These are phyloP conservation scores for Schrenkiella parvula DNA, from an alignment of 345 rosid species.

Conservation along the genomic window DNA sequence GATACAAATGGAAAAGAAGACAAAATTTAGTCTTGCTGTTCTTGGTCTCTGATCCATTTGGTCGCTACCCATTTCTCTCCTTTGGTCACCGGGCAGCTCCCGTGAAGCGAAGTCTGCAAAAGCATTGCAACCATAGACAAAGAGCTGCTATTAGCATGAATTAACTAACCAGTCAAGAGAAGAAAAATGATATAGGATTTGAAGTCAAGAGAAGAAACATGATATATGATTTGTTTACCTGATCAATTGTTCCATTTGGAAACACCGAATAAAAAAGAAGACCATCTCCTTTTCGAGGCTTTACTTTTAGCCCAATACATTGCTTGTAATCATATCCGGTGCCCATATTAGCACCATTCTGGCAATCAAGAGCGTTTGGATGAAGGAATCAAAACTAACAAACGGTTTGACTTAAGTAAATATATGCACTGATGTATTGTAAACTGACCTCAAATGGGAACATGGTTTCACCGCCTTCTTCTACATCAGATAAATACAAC, in stretches of 20 bases:
- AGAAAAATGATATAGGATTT: background rate
- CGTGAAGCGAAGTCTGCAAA: constrained; percentile 78
- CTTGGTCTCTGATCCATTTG: constrained; percentile 84
- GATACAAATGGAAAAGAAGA: background rate
- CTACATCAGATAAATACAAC: constrained; percentile 61
- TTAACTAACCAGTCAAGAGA: background rate
- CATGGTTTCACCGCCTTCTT: constrained; percentile 86
- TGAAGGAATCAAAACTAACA: background rate
- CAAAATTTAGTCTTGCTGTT: constrained; percentile 14
- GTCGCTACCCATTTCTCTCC: constrained; percentile 95
- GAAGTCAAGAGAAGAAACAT: background rate
- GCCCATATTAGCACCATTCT: constrained; percentile 44
- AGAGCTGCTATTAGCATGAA: background rate
- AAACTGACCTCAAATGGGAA: constrained; percentile 66
- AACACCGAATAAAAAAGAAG: constrained; percentile 60
- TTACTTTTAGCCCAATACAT: constrained; percentile 67
- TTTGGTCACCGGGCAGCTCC: constrained; percentile 72
- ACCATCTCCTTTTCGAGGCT: constrained; percentile 74
- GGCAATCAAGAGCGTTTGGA: background rate
- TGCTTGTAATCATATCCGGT: constrained; percentile 53
- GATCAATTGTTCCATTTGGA: constrained; percentile 70
- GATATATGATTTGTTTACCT: constrained; percentile 31
- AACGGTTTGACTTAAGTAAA: background rate
- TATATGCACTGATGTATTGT: constrained; percentile 2
- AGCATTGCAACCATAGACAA: constrained; percentile 1